Base-by-base conservation (phyloP, 2,329 filamentous ascomycete species). In the Talaromyces islandicus region DNA sequence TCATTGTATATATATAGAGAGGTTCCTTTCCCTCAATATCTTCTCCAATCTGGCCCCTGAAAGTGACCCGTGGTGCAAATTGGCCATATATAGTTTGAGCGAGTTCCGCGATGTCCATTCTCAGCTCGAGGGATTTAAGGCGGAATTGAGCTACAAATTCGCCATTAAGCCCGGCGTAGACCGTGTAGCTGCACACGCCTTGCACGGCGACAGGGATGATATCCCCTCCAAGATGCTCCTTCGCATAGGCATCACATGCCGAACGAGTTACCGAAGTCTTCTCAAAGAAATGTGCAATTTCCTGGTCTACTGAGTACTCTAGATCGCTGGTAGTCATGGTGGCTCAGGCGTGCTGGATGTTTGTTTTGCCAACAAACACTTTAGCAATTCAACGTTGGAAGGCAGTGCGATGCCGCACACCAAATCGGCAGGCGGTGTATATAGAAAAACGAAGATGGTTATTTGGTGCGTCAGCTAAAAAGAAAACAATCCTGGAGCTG, bases 111-210 rank as follows among this genome's bases (percentile, higher is more conserved):
- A 64, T 71, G 24, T 76, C 69, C 38, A 67, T 66, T 21, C 68
- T 69, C n/a, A 77, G 66, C 32, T 66, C 60, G 3, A 74, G 65
- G 3, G 71, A 74, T 63, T 68, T 67, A 11, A 77, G 70, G 54
- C 73, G 73, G 64, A 75, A 77, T 64, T 78, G 74, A 41, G 70
- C 70, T 35, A 77, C 71, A 52, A 66, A 71, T 65, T 75, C 71
- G 21, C 62, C 63, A 35, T 69, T 63, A 10, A 59, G 62, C 4
- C 76, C 71, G n/a, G 72, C 71, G 59, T 76, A 78, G 52, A 77
- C 69, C 1, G 71, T 72, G 65, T 78, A 77, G 67, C 73, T 77
- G 64, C 71, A 78, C 29, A 66, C 66, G 21, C 75, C 73, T 65
- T 77, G 71, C 14, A 76, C 66, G 17, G 63, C 54, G n/a, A 77